These are phyloP conservation scores for Arctium minus DNA, from an alignment of 129 eudicot genomes.

Conservation along the genomic window DNA sequence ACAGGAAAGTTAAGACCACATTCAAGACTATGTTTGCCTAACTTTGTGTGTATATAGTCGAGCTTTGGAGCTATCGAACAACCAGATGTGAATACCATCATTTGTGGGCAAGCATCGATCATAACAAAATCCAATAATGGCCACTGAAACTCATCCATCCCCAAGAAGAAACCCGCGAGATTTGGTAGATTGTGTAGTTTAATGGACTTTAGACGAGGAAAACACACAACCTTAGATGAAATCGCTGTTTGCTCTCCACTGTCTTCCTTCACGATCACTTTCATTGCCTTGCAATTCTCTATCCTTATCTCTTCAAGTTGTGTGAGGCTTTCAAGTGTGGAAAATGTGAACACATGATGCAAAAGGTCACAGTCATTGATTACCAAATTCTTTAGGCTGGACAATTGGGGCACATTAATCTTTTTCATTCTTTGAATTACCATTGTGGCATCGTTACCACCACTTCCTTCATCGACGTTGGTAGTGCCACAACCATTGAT, in stretches of 20 bases:
- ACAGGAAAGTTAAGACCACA: too few relatives aligned
- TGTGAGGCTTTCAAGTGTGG: too few relatives aligned
- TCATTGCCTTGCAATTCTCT: too few relatives aligned
- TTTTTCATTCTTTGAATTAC: too few relatives aligned
- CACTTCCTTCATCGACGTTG: background rate
- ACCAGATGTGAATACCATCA: background rate
- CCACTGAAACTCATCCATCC: background rate
- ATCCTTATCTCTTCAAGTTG: too few relatives aligned
- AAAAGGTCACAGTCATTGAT: too few relatives aligned
- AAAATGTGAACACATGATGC: too few relatives aligned
- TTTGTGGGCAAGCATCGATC: background rate
- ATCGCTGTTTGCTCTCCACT: background rate
- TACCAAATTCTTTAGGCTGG: too few relatives aligned
- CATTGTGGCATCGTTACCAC: background rate
- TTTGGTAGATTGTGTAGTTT: background rate
- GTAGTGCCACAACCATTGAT: too few relatives aligned
- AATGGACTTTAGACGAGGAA: conserved; percentile 2
- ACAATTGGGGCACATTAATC: too few relatives aligned
- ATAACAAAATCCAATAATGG: background rate
- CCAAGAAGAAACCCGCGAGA: background rate
- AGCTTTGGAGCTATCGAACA: background rate
- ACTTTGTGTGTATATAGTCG: background rate
- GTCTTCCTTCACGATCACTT: background rate
- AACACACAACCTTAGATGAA: background rate
- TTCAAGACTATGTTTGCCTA: too few relatives aligned